A percentile compares a stretch with the other conserved stretches of the same genome.
These are phyloP conservation scores for Ophiocordyceps camponoti-leonardi DNA, from an alignment of 2,329 filamentous ascomycete species.

Conservation along the genomic window DNA sequence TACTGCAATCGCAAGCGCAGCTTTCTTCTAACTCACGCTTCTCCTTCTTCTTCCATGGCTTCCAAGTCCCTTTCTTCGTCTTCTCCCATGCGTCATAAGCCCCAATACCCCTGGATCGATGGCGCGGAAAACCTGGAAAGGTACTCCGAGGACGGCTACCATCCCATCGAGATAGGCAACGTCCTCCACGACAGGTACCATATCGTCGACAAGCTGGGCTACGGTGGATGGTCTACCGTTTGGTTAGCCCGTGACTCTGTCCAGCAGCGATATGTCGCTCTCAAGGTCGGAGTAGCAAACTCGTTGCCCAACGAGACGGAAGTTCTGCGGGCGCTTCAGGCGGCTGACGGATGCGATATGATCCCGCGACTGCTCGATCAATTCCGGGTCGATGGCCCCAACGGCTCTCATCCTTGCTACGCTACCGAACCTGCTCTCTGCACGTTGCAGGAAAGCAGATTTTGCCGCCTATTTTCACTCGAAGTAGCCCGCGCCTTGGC, in stretches of 20 bases:
- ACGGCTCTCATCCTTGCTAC: slow-evolving; percentile 1
- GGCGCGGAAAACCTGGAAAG: neutral
- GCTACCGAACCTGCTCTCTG: neutral
- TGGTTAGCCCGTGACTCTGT: slow-evolving; percentile 20
- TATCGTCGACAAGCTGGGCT: slow-evolving; percentile 20
- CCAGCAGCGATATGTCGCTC: slow-evolving; percentile 2
- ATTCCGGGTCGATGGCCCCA: slow-evolving; percentile 2
- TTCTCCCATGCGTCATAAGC: too few relatives aligned
- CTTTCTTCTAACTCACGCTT: too few relatives aligned
- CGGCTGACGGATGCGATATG: neutral
- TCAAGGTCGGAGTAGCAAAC: slow-evolving; percentile 2
- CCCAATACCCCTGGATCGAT: slow-evolving; percentile 1
- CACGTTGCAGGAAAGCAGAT: neutral
- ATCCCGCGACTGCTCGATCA: slow-evolving; percentile 1
- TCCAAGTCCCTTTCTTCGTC: too few relatives aligned
- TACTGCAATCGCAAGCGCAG: too few relatives aligned
- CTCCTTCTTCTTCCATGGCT: too few relatives aligned
- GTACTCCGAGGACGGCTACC: slow-evolving; percentile 1
- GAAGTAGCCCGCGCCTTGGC: slow-evolving; percentile 1
- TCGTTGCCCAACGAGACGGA: neutral
- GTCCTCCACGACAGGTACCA: slow-evolving; percentile 12
- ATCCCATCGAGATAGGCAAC: slow-evolving; percentile 1
- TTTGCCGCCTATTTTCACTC: neutral
- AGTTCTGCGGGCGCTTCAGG: neutral
- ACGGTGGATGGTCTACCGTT: slow-evolving; percentile 19